Evolutionary conservation across 2,329 filamentous ascomycete species (phyloP), one percentile per base, ranked within the genome.

Genomic region (Diaporthe sp.): DNA sequence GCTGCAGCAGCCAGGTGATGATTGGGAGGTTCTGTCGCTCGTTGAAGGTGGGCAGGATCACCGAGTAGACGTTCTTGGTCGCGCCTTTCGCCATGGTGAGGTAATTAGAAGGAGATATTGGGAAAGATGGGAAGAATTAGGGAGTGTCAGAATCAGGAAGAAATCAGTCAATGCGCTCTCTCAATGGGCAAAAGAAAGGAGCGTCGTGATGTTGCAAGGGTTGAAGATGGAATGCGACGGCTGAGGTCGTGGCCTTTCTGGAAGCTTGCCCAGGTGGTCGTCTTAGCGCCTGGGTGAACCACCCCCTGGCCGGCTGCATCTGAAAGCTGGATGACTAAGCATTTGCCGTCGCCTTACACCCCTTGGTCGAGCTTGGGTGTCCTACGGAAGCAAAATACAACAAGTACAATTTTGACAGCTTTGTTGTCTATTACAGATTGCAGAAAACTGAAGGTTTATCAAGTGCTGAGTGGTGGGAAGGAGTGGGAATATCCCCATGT

Each of bases 41-140:
- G 85, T 99, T 98, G 92, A 98, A 99, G 77, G 97, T 99, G 75
- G 97, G 97, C 79, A 99, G 92, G 83, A 99, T 96, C 83, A 99
- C 93, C 79, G 96, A 98, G 90, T 98, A 99, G 87, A 96, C 98
- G 90, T 97, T 89, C 81, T 85, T 84, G 71, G 81, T 77, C 51
- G 80, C 76, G 74, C 79, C 75, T 68, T 83, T 88, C 75, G 88
- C 87, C 89, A 91, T 91, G 80, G 79, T 80, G 75, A 74, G 25
- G 42, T 57, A 37, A 51, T 75, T 78, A 70, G 61, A 62, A 72
- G 49, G 19, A 34, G 51, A 22, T 55, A 67, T 17, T 53, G 70
- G 25, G 51, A 55, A 65, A 65, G 28, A 34, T 34, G n/a, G 12
- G 6, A n/a, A 44, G 68, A 34, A 22, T n/a, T 55, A 78, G 73